These are phyloP conservation scores for Pichia inconspicua DNA, from an alignment of 1,139 yeast genomes.

Conservation along the genomic window DNA sequence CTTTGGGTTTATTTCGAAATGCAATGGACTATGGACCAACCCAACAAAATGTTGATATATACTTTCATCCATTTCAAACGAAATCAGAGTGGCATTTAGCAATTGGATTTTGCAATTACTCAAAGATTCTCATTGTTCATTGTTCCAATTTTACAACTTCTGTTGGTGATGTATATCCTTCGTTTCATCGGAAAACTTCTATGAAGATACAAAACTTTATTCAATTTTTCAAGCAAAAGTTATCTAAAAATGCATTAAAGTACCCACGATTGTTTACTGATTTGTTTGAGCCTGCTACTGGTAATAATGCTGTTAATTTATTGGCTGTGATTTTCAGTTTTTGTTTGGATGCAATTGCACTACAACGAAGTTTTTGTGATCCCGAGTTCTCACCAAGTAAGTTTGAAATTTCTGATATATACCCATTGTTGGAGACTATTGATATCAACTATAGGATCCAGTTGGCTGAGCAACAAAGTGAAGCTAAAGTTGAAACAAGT, in stretches of 20 bases:
- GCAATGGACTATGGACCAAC: conserved; percentile 23
- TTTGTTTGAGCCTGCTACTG: conserved; percentile 22
- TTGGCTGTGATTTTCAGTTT: conserved; percentile 25
- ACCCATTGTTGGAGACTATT: conserved; percentile 16
- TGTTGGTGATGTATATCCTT: not conserved
- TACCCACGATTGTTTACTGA: conserved; percentile 19
- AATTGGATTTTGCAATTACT: conserved; percentile 21
- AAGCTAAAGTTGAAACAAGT: too few relatives aligned
- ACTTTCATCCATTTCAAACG: conserved; percentile 27
- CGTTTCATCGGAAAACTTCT: conserved; percentile 19
- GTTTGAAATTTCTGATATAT: conserved; percentile 23
- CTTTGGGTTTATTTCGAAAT: conserved; percentile 20
- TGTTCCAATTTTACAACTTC: conserved; percentile 17
- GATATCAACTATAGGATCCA: conserved; percentile 13
- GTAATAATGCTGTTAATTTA: conserved; percentile 25
- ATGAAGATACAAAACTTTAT: conserved; percentile 22
- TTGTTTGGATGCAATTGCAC: conserved; percentile 18
- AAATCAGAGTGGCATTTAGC: conserved; percentile 28
- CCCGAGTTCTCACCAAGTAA: conserved; percentile 17
- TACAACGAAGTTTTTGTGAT: conserved; percentile 19
- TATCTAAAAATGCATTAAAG: conserved; percentile 21
- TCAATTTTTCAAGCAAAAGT: conserved; percentile 19
- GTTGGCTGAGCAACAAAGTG: not conserved
- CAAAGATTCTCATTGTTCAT: conserved; percentile 23
- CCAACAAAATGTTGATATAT: conserved; percentile 14